phyloP scores from a whole-genome alignment of 345 rosid species.

The Iberis pinnata region DNA sequence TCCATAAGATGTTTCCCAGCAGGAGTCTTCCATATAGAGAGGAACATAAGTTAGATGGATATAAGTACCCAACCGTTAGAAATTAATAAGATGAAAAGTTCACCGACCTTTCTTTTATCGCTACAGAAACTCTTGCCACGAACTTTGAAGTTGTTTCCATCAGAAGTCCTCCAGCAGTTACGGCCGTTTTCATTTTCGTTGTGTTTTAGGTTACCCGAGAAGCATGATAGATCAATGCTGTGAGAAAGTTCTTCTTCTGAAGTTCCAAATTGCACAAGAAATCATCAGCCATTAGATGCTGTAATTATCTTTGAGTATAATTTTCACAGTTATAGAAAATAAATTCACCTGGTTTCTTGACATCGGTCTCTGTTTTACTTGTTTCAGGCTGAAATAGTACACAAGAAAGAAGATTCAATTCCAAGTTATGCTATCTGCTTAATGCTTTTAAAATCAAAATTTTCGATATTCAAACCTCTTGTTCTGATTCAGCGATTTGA shows the following conservation, averaged over 20 bases:
- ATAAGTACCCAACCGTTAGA: slow-evolving; percentile 1
- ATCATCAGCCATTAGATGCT: slow-evolving; percentile 1
- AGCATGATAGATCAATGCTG: slow-evolving; percentile 76
- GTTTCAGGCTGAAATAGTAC: slow-evolving; percentile 42
- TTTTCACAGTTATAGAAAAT: slow-evolving; percentile 4
- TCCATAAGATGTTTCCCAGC: slow-evolving; percentile 96
- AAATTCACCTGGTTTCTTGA: slow-evolving; percentile 50
- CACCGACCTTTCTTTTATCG: slow-evolving; percentile 72
- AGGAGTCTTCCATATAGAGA: slow-evolving; percentile 46
- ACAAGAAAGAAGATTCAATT: slow-evolving; percentile 1
- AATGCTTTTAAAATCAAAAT: slow-evolving; percentile 1
- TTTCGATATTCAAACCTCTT: slow-evolving; percentile 50
- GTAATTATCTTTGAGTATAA: slow-evolving; percentile 1
- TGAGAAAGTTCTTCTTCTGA: slow-evolving; percentile 67
- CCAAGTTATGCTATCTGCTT: slow-evolving; percentile 16
- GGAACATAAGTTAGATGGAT: slow-evolving; percentile 15
- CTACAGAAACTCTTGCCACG: slow-evolving; percentile 76
- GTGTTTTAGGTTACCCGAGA: slow-evolving; percentile 69
- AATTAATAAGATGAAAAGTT: slow-evolving; percentile 1
- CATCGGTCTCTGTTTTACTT: slow-evolving; percentile 44
- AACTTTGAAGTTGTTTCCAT: slow-evolving; percentile 90
- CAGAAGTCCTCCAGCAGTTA: slow-evolving; percentile 82
- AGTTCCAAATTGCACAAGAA: slow-evolving; percentile 34
- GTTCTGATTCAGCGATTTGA: slow-evolving; percentile 83
- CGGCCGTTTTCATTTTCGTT: slow-evolving; percentile 83